These are phyloP conservation scores for Endothia cerciana DNA, from an alignment of 2,329 filamentous ascomycete species.

Conservation along the genomic window DNA sequence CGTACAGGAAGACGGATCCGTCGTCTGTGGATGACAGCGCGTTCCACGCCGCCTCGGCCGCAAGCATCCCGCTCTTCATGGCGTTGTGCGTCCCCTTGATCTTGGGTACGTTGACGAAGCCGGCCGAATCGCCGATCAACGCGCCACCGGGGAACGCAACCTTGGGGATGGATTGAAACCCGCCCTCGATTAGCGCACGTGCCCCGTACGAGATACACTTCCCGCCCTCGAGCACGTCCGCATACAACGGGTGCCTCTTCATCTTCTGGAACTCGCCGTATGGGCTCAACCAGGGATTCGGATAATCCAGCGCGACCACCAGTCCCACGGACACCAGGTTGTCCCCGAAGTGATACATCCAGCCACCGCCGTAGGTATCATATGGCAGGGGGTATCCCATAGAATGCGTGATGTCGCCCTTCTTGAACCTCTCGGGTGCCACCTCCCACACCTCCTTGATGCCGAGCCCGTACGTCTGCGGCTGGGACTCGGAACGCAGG, in stretches of 20 bases:
- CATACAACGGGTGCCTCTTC: constrained; percentile 95
- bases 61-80: constrained; percentile 97
- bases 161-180: constrained; percentile 97
- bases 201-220: constrained; percentile 98
- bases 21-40: constrained; percentile 65
- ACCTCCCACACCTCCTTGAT: constrained; percentile 99
- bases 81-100: constrained; percentile 98
- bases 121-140: constrained; percentile 92
- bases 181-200: constrained; percentile 88
- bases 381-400: constrained; percentile 89
- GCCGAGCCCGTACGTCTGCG: constrained; percentile 93
- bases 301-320: constrained; percentile 92
- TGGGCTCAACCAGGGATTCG: constrained; percentile 94
- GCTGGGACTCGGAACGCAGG: constrained; percentile 83
- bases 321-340: constrained; percentile 92
- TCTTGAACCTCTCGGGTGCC: constrained; percentile 86
- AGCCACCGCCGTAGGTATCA: constrained; percentile 95
- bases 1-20: constrained; percentile 85
- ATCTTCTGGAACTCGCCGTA: constrained; percentile 98
- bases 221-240: constrained; percentile 84
- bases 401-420: constrained; percentile 83
- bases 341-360: constrained; percentile 99
- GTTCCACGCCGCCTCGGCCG: constrained; percentile 84
- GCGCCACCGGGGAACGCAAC: constrained; percentile 95
- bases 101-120: constrained; percentile 97